Conservation (phyloP, 306 rosid genomes). For the Cicer yamashitae region DNA sequence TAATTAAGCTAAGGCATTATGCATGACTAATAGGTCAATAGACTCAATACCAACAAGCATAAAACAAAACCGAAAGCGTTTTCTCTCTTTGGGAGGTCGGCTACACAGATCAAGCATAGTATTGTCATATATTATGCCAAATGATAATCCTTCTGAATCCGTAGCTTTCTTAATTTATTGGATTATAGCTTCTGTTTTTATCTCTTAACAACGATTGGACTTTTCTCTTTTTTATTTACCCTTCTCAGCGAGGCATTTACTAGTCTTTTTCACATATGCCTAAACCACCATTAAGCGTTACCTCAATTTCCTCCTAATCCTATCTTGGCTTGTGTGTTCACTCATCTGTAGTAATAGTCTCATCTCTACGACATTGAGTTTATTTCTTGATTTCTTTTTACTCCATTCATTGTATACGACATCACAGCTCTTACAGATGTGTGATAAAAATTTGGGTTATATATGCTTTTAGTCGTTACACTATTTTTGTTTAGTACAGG, state of each 20-base stretch:
- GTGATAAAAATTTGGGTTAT: neutral
- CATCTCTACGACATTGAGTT: neutral
- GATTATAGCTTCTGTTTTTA: neutral
- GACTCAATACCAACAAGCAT: neutral
- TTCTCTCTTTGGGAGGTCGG: neutral
- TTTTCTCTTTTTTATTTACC: too few relatives aligned
- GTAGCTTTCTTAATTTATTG: neutral
- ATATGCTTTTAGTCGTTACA: too few relatives aligned
- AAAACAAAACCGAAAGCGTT: neutral
- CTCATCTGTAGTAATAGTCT: neutral
- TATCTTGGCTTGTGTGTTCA: neutral
- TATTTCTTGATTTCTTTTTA: neutral
- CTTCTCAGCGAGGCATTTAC: neutral
- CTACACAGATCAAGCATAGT: neutral
- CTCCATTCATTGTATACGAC: conserved; percentile 1
- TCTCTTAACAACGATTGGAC: neutral
- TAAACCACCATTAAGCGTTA: neutral
- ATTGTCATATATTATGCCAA: neutral
- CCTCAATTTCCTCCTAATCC: neutral
- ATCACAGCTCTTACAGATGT: neutral
- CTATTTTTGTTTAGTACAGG: too few relatives aligned
- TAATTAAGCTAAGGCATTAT: conserved; percentile 5
- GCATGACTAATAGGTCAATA: neutral
- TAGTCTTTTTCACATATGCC: neutral
- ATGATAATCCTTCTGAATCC: neutral